A percentile compares a stretch with the other conserved stretches of the same genome.
These are phyloP conservation scores for Coemansia sp. DNA, from an alignment of 192 early-diverging fungal species.

Conservation along the genomic window DNA sequence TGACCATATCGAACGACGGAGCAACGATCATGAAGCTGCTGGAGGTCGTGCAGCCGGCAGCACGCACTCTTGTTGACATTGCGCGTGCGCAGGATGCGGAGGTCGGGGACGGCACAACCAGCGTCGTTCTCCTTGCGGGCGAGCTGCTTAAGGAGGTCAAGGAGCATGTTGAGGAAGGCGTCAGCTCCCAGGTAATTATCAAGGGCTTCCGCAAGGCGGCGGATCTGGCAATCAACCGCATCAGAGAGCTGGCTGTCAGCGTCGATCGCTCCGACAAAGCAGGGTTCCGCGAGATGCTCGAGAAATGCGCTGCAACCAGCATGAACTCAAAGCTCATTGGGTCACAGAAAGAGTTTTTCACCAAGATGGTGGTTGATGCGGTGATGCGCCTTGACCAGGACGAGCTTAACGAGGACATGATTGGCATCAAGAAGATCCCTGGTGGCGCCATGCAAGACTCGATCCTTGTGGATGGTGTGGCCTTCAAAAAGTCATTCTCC, in stretches of 20 bases:
- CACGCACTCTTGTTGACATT: slow-evolving; percentile 97
- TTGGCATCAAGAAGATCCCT: slow-evolving; percentile 97
- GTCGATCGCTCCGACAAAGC: slow-evolving; percentile 77
- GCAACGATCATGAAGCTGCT: slow-evolving; percentile 97
- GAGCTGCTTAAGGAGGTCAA: slow-evolving; percentile 96
- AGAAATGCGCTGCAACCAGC: slow-evolving; percentile 96
- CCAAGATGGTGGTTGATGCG: slow-evolving; percentile 97
- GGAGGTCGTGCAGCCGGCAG: slow-evolving; percentile 98
- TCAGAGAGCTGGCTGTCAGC: slow-evolving; percentile 88
- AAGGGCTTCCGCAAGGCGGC: slow-evolving; percentile 94
- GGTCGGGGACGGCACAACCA: slow-evolving; percentile 98
- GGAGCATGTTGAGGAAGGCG: slow-evolving; percentile 91
- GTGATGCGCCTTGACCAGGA: slow-evolving; percentile 95
- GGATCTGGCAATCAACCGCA: slow-evolving; percentile 84
- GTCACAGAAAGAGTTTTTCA: slow-evolving; percentile 96
- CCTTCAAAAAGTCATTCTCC: slow-evolving; percentile 99
- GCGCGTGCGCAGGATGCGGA: slow-evolving; percentile 98
- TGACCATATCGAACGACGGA: slow-evolving; percentile 98
- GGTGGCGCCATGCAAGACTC: slow-evolving; percentile 99
- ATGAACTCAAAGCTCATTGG: slow-evolving; percentile 99
- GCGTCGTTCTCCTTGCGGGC: slow-evolving; percentile 94
- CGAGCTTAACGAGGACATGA: slow-evolving; percentile 92
- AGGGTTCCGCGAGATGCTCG: slow-evolving; percentile 85
- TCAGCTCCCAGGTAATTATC: slow-evolving; percentile 91
- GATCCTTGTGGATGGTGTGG: slow-evolving; percentile 92